Percentiles rank a stretch among this genome's conserved stretches.
Evolutionary conservation across 2,329 filamentous ascomycete species (phyloP).

Genomic region (Lachnellula hyalina): DNA sequence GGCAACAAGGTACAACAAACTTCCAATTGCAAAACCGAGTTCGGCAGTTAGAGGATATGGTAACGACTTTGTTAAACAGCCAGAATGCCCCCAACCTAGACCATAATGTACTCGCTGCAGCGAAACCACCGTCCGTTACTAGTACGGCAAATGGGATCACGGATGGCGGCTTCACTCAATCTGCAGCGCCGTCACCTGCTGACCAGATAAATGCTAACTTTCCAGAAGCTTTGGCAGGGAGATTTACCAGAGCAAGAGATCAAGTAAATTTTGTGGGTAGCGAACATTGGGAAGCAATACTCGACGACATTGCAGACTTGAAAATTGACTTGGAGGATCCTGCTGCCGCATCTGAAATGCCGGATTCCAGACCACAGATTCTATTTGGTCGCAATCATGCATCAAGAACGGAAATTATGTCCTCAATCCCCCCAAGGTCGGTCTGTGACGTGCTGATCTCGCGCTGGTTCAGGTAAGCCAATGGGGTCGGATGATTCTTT

Average conservation of each 20-base stretch:
- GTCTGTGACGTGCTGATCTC: constrained; percentile 46
- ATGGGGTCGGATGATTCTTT: too few species aligned
- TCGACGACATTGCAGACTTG: constrained; percentile 28
- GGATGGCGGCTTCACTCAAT: constrained; percentile 2
- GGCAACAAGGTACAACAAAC: neutral
- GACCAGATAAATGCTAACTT: constrained; percentile 1
- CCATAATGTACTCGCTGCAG: neutral
- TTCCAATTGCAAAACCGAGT: constrained; percentile 4
- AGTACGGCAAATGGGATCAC: neutral
- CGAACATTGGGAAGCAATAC: constrained; percentile 52
- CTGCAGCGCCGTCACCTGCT: constrained; percentile 1
- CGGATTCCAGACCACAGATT: constrained; percentile 9
- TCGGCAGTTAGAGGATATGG: constrained; percentile 10
- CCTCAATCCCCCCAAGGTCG: constrained; percentile 40
- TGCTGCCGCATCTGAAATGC: constrained; percentile 2
- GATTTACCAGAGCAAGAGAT: constrained; percentile 4
- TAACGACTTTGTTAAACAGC: constrained; percentile 5
- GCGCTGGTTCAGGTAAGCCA: constrained; percentile 38
- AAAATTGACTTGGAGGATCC: constrained; percentile 8
- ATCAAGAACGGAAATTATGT: constrained; percentile 40
- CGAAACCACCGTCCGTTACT: neutral
- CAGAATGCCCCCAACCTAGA: neutral
- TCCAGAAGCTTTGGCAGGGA: constrained; percentile 1
- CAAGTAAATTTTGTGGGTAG: constrained; percentile 39
- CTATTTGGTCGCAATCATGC: constrained; percentile 10